phyloP scores from a whole-genome alignment of 306 rosid genomes.

The Pterocarpus macrocarpus region DNA sequence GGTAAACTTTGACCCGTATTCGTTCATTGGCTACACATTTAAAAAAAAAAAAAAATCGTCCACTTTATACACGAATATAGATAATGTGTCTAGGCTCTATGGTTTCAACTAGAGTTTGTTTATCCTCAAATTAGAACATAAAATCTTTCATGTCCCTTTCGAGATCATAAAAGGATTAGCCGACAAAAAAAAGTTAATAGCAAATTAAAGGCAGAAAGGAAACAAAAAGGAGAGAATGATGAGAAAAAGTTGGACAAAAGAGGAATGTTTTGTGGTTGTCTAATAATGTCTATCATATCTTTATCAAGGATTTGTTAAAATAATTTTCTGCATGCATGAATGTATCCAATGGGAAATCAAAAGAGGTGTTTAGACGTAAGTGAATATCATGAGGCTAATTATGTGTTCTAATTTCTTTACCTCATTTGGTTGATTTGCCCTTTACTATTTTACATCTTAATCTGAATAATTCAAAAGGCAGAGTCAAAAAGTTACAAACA shows the following conservation, averaged over 20 bases:
- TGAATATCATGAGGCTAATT: constrained; percentile 56
- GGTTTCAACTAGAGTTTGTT: not conserved
- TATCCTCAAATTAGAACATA: not conserved
- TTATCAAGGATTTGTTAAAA: not conserved
- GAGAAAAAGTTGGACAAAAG: constrained; percentile 51
- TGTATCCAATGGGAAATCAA: constrained; percentile 64
- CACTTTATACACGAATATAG: not conserved
- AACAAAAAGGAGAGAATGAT: constrained; percentile 18
- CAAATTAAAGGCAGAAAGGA: not conserved
- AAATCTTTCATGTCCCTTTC: constrained; percentile 24
- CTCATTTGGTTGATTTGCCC: constrained; percentile 20
- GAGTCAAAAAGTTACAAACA: constrained; percentile 38
- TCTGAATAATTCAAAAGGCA: constrained; percentile 32
- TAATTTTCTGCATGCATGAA: not conserved
- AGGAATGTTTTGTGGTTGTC: constrained; percentile 52
- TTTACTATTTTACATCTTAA: constrained; percentile 26
- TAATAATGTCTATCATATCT: constrained; percentile 40
- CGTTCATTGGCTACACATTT: not conserved
- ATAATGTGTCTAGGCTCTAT: not conserved
- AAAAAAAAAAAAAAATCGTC: no score
- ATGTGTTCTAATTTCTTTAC: constrained; percentile 49
- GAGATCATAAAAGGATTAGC: constrained; percentile 32
- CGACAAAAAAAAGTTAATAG: not conserved
- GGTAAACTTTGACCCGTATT: not conserved
- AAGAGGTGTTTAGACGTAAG: constrained; percentile 47